Evolutionary conservation across 1,284 basidiomycete genomes (phyloP), one percentile per base, ranked within the genome.

Genomic region (Veloboletus limbatus): DNA sequence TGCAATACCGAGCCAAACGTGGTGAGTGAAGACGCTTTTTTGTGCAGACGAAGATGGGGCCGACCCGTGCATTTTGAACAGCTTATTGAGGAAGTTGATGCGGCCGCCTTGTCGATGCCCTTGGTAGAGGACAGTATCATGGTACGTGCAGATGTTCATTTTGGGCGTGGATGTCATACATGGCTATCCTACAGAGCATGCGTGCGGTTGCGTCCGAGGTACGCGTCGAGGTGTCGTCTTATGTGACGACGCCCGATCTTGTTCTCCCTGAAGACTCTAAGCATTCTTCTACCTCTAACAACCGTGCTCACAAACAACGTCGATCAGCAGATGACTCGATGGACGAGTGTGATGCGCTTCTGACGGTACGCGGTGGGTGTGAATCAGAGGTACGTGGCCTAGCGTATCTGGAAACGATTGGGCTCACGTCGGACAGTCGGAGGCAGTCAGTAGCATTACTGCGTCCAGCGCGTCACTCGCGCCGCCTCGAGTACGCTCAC

Each of bases 301-400:
- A 16, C 8, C 32, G 16, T 16, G 14, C 20, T 27, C 38, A 39
- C 3, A 24, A 18, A 33, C 47, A 34, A 34, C 45, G 8, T 18
- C 39, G 7, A 13, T 46, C 40, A 7, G 58, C 30, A 25, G 31
- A n/a, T 6, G 49, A 49, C 22, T 64, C 59, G 22, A 22, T 40
- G 17, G 57, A 58, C n/a, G 57, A 62, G 21, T 58, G 52, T n/a
- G 45, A 50, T 25, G 31, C 45, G 3, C 48, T 63, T 40, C 25
- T 62, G 25, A n/a, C 14, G 1, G 24, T 8, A 25, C 31, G 16
- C 4, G 35, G 2, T 6, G 56, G 48, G 28, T 47, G 2, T 6
- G 56, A 49, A 31, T 47, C 39, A 7, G 56, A 50, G 43, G 60
- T 54, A 24, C 2, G 60, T 48, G 8, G 7, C 3, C 8, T 10